Base-by-base conservation (phyloP, 352 stramenopile genomes). In the Albugo laibachii region DNA sequence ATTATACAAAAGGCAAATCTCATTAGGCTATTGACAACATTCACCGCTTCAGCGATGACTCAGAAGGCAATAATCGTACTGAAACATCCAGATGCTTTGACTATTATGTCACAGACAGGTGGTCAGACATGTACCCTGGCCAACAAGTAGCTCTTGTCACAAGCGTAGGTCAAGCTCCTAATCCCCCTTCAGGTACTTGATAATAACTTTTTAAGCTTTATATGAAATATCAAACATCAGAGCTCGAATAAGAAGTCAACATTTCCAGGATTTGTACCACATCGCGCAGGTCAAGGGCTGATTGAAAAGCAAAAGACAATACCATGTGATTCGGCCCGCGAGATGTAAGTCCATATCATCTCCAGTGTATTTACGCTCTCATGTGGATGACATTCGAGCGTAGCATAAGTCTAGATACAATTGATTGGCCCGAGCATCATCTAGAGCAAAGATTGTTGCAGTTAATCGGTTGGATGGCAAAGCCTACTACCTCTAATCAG, bases 331-430 rank as follows among this genome's bases (percentile, higher is more conserved):
- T 31, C 24, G 24, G 24, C 24, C 24, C 24, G 24, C 24, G 24
- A 31, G 8, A 31, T 31, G 24, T 31, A 24, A 10, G 38, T 43
- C 8, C 8, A 8, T 19, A 10, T 10, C 16, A 43, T 10, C 38
- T 43, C 8, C 20, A 8, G 8, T 19, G 16, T 19, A 24, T 8
- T 8, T 10, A 24, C 8, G 38, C 8, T 19, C 38, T 43, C 16
- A 10, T 24, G 8, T 24, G 16, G 8, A 10, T 24, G 42, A 27
- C 3, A 18, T 11, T 18, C 5, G 20, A 47, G 27, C 50, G 18
- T 46, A 85, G 73, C 0, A 80, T 83, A 49, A 83, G 69, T 19
- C 52, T 81, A 39, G 73, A 85, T 47, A 85, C 73, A 18, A 47
- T 83, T 47, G 47, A 82, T 41, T 85, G 73, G 73, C 58, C 58